These are phyloP conservation scores for Verticillium albo-atrum DNA, from an alignment of 2,329 filamentous ascomycete species.

Conservation along the genomic window DNA sequence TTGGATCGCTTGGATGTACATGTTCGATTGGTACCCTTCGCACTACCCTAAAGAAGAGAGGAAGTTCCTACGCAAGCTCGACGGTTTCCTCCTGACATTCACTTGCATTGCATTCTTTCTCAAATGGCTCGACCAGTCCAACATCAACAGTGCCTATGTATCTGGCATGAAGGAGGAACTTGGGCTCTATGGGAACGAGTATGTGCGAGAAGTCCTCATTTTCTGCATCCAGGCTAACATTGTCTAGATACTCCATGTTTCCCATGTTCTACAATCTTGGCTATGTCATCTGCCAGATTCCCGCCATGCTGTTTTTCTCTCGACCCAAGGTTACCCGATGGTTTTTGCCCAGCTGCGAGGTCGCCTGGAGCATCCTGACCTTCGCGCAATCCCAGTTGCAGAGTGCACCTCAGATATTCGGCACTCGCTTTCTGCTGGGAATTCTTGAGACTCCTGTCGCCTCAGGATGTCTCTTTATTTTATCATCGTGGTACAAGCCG, in stretches of 20 bases:
- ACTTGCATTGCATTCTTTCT: constrained; percentile 10
- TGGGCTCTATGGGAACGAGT: constrained; percentile 25
- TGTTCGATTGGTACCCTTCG: constrained; percentile 20
- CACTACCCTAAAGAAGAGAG: constrained; percentile 14
- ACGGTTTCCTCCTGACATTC: constrained; percentile 17
- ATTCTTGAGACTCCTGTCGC: constrained; percentile 14
- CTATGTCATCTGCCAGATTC: constrained; percentile 11
- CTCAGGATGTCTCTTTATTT: constrained; percentile 15
- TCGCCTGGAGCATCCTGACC: constrained; percentile 16
- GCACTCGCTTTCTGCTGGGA: constrained; percentile 22
- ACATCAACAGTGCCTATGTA: constrained; percentile 31
- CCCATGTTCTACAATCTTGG: constrained; percentile 12
- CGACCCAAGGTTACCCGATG: constrained; percentile 14
- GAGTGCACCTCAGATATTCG: constrained; percentile 20
- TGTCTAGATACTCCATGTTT: constrained; percentile 8
- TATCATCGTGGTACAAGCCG: constrained; percentile 24
- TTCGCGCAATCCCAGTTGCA: constrained; percentile 18
- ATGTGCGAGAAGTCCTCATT: constrained; percentile 5
- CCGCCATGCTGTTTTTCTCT: constrained; percentile 10
- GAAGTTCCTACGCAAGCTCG: constrained; percentile 15
- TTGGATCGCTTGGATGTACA: constrained; percentile 15
- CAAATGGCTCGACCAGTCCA: constrained; percentile 27
- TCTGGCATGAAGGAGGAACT: constrained; percentile 33
- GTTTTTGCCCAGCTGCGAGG: constrained; percentile 15
- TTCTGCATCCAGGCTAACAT: neutral